Base-by-base conservation (phyloP, 148 eudicot genomes). In the Talinum fruticosum region DNA sequence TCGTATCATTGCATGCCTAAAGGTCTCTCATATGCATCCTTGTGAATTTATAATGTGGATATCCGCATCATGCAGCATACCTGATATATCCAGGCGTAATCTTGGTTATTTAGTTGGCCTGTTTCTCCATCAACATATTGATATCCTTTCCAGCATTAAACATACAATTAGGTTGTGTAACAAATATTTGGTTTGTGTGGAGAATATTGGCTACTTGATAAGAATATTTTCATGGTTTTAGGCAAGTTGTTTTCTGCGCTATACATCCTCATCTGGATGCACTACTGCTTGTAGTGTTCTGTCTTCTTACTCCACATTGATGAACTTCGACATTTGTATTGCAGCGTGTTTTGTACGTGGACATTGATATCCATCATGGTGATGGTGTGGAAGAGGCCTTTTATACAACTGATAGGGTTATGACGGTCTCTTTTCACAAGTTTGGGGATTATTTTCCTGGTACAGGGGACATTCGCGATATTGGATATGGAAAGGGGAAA, bases 311-410 rank as follows among this genome's bases (percentile, higher is more conserved):
- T 54, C 57, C 21, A 44, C 10, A 49, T 47, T 35, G 24, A 51
- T 29, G 61, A 24, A 23, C 10, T n/a, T 82, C 59, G 37, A 57
- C 66, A 33, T 78, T 61, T 75, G 24, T 69, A 21, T 66, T 79
- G 85, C 90, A 86, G 92, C 92, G 90, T 78, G 92, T 89, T 72
- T 75, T 89, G 68, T 89, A 89, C 54, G 90, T 89, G 51, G 93
- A 89, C 81, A 89, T 89, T 74, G 93, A 89, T 82, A 87, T 89
- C 70, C 93, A 89, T 80, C 93, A 89, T 59, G 90, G 90, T 14
- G 90, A 89, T 78, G 93, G 92, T 57, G 90, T 89, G 28, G 93
- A 89, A 79, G 93, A 89, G 78, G 93, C 90, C 30, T 89, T 89
- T 80, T 90, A 86, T 75, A 89, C 93, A 71, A 89, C 93, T n/a